Percentiles rank a stretch among this genome's conserved stretches.
Evolutionary conservation across 352 stramenopile genomes (phyloP).

Genomic region (Globisporangium takayamanum): DNA sequence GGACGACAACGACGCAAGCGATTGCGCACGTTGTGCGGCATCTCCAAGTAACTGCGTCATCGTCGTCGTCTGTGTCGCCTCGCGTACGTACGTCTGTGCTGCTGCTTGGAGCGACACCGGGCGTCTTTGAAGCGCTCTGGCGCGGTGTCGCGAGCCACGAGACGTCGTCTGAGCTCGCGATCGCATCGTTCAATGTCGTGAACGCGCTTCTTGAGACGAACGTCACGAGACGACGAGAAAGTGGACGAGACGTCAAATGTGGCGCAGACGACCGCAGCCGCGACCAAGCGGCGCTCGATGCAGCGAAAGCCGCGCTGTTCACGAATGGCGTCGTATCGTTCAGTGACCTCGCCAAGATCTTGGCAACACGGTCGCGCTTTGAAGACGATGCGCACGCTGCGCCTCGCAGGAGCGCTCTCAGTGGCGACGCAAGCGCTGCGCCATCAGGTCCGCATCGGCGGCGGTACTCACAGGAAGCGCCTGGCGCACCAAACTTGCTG

Average conservation of each 20-base stretch:
- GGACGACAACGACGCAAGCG: constrained; percentile 35
- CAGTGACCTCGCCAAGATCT: constrained; percentile 21
- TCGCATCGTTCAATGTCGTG: constrained; percentile 57
- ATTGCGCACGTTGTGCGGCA: constrained; percentile 51
- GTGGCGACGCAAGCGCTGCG: background rate
- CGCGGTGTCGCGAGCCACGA: constrained; percentile 13
- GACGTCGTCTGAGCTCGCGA: constrained; percentile 23
- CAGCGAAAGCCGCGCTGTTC: constrained; percentile 27
- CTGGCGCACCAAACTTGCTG: constrained; percentile 23
- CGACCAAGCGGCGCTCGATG: constrained; percentile 24
- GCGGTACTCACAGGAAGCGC: constrained; percentile 16
- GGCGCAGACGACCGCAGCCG: constrained; percentile 4
- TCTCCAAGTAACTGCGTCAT: constrained; percentile 20
- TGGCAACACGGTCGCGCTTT: constrained; percentile 16
- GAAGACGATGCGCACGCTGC: constrained; percentile 11
- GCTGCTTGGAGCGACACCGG: constrained; percentile 28
- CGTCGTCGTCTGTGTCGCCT: constrained; percentile 13
- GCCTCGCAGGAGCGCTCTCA: background rate
- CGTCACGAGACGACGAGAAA: constrained; percentile 10
- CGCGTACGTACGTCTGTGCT: constrained; percentile 27
- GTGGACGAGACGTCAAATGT: background rate
- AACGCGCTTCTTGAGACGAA: constrained; percentile 58
- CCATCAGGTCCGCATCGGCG: background rate
- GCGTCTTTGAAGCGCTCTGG: constrained; percentile 38
- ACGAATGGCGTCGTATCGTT: constrained; percentile 32